Evolutionary conservation across 2,329 filamentous ascomycete species (phyloP), one percentile per base, ranked within the genome.

Genomic region (Botrytis fabae): DNA sequence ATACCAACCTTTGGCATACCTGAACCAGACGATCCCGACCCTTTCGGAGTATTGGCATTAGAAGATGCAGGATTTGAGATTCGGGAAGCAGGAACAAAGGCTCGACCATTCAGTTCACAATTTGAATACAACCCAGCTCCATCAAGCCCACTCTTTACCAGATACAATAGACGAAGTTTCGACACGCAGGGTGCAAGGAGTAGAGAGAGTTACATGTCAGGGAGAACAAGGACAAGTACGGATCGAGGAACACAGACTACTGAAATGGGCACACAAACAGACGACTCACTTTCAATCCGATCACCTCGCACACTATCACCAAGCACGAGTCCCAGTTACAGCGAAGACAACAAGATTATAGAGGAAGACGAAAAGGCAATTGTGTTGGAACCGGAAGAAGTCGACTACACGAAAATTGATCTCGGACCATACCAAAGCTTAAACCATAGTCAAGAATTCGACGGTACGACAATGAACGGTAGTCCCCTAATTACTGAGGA

Each of bases 61-160:
- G 94, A 97, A 80, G 91, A 94, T 84, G 93, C 94, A 74, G 95
- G 95, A 3, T 85, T 98, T 72, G 93, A 95, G 78, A 96, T 98
- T 76, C 89, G 93, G 70, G 95, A 98, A 83, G 95, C 95, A n/a
- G 94, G 94, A 48, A 92, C 91, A 3, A 89, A 90, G 68, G 85
- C 89, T 71, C 86, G 93, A 72, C 93, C 94, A 3, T 86, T 88
- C 38, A 94, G 91, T 83, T 93, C 91, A 73, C 89, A 92, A 77
- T 97, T 98, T 81, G 93, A 95, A 79, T 96, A 93, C 82, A 90
- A 90, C 76, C 92, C 93, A 4, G 89, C 87, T 70, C 92, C 93
- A 1, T 89, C 89, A 16, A 97, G 93, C 81, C 93, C 94, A 1
- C 83, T 90, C n/a, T 88, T 86, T 73, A 83, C 84, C 69, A 86